Conservation (phyloP, 164 flowering plant species). For the Stephania yunnanensis region DNA sequence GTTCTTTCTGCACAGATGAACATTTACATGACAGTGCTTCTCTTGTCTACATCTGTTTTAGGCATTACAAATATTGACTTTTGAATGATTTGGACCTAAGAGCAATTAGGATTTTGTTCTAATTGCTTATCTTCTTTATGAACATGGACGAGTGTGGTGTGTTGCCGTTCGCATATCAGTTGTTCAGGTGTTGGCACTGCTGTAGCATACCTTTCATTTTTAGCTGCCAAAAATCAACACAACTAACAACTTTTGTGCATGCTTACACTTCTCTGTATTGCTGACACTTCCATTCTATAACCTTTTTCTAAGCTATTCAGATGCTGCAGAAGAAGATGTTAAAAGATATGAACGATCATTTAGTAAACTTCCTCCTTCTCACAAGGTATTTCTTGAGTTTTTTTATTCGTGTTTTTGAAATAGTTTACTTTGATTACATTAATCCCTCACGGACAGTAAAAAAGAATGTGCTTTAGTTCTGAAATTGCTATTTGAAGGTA, state of each 20-base stretch:
- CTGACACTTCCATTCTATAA: background rate
- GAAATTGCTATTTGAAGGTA: background rate
- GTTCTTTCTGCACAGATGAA: background rate
- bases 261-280: background rate
- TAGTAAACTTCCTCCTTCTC: slow-evolving; percentile 58
- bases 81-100: background rate
- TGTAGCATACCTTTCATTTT: background rate
- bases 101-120: too few relatives aligned
- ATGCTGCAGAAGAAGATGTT: slow-evolving; percentile 82
- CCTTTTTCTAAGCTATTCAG: slow-evolving; percentile 55
- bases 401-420: background rate
- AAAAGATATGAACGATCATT: slow-evolving; percentile 71
- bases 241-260: background rate
- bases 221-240: background rate
- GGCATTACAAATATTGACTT: too few relatives aligned
- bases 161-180: background rate
- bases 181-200: background rate
- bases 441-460: background rate
- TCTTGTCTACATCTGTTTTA: background rate
- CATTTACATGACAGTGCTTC: too few relatives aligned
- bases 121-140: too few relatives aligned
- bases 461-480: background rate
- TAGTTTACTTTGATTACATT: background rate
- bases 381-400: slow-evolving; percentile 50
- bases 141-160: background rate